These are phyloP conservation scores for Salix purpurea DNA, from an alignment of 345 rosid species.

Conservation along the genomic window DNA sequence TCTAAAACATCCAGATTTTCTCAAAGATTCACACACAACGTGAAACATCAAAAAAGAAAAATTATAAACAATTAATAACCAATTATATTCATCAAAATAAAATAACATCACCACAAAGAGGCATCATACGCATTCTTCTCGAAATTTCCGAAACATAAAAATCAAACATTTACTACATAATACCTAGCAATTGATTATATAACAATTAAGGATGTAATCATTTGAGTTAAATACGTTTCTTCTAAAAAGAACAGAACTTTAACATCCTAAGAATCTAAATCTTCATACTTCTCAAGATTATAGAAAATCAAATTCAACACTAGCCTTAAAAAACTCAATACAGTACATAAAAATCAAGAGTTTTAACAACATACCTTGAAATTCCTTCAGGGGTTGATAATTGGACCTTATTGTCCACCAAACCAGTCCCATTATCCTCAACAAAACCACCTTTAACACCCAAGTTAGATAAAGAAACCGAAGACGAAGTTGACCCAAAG, in stretches of 20 bases:
- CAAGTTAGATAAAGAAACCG: conserved; percentile 52
- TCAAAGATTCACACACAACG: not conserved
- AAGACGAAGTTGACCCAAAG: conserved; percentile 74
- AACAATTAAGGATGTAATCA: not conserved
- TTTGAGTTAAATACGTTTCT: not conserved
- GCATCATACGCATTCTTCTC: not conserved
- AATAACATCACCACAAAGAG: not conserved
- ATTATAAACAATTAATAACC: not conserved
- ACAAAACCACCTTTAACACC: conserved; percentile 44
- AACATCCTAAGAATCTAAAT: not conserved
- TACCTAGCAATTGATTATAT: not conserved
- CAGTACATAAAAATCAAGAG: not conserved
- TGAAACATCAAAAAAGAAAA: not conserved
- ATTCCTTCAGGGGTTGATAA: conserved; percentile 39
- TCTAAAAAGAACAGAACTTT: not conserved
- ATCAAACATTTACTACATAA: not conserved
- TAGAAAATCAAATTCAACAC: not conserved
- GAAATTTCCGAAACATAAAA: not conserved
- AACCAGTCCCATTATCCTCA: conserved; percentile 33
- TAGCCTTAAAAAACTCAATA: not conserved
- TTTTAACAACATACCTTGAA: conserved; percentile 36
- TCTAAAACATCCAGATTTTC: not conserved
- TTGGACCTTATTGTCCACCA: conserved; percentile 28
- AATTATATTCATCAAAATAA: not conserved
- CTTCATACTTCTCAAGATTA: not conserved